Conservation (phyloP, 2,329 filamentous ascomycete species). For the Hypomyces perniciosus region DNA sequence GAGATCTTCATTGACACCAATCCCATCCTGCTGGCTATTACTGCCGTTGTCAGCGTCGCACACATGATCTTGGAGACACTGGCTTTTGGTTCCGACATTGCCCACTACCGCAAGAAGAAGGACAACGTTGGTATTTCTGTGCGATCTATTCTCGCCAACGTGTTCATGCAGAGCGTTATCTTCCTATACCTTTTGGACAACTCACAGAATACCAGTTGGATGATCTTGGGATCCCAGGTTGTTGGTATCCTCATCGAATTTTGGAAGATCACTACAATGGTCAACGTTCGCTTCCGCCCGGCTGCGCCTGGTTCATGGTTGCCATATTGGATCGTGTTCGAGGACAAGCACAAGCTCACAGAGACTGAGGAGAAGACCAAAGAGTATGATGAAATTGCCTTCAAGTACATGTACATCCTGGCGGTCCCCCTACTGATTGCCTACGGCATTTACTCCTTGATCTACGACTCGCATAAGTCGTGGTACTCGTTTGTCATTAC, state of each 20-base stretch:
- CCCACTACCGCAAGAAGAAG: constrained; percentile 99
- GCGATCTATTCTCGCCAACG: constrained; percentile 91
- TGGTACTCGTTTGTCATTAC: constrained; percentile 97
- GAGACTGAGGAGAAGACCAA: constrained; percentile 97
- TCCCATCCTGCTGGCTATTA: constrained; percentile 80
- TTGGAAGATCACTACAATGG: constrained; percentile 96
- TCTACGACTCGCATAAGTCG: constrained; percentile 93
- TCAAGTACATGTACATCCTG: constrained; percentile 91
- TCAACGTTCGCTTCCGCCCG: constrained; percentile 76
- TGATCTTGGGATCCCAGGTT: constrained; percentile 92
- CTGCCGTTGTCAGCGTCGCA: constrained; percentile 74
- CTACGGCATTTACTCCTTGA: constrained; percentile 84
- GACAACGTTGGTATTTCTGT: constrained; percentile 96
- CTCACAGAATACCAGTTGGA: constrained; percentile 96
- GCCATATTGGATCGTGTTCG: constrained; percentile 77
- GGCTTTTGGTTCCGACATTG: constrained; percentile 95
- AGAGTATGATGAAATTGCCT: constrained; percentile 96
- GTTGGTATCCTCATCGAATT: constrained; percentile 65
- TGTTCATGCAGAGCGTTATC: constrained; percentile 94
- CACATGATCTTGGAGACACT: constrained; percentile 95
- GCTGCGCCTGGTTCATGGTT: constrained; percentile 62
- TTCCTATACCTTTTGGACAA: constrained; percentile 97
- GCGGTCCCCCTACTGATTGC: constrained; percentile 84
- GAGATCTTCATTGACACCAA: constrained; percentile 92
- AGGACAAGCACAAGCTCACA: constrained; percentile 93